These are phyloP conservation scores for Auxenochlorella protothecoides DNA, from an alignment of 139 green algal genomes.

Conservation along the genomic window DNA sequence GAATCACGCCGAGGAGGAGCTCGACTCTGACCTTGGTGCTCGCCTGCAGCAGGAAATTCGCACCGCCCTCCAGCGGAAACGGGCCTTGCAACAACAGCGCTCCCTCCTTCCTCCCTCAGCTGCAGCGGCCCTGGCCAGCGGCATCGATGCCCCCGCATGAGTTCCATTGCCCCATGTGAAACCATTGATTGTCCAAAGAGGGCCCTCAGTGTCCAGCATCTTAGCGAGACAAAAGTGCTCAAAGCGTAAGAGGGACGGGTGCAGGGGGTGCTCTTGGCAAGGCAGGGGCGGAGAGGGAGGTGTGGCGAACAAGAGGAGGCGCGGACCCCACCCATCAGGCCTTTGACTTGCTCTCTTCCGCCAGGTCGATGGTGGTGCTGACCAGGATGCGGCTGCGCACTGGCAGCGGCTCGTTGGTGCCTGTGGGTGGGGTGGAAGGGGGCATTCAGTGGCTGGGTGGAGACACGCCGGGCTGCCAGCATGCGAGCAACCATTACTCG, in stretches of 20 bases:
- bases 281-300: too few relatives aligned
- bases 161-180: neutral
- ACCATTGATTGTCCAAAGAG: neutral
- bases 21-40: conserved; percentile 45
- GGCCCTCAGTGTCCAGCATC: neutral
- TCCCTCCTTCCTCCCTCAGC: neutral
- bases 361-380: neutral
- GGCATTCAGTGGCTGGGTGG: too few relatives aligned
- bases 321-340: too few relatives aligned
- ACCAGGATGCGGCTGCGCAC: neutral
- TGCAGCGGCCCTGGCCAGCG: neutral
- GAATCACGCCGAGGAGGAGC: conserved; percentile 45
- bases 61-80: too few relatives aligned
- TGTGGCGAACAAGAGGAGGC: too few relatives aligned
- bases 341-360: neutral
- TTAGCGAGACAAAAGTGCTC: too few relatives aligned
- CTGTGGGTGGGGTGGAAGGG: too few relatives aligned
- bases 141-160: neutral
- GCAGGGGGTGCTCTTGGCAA: neutral
- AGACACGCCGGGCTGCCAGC: neutral
- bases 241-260: too few relatives aligned
- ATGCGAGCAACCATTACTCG: neutral
- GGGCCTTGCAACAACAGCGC: too few relatives aligned
- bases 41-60: conserved; percentile 26
- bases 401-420: neutral